Evolutionary conservation across 768 basidiomycete genomes (phyloP), one percentile per base, ranked within the genome.

Genomic region (Wakefieldia striispora): DNA sequence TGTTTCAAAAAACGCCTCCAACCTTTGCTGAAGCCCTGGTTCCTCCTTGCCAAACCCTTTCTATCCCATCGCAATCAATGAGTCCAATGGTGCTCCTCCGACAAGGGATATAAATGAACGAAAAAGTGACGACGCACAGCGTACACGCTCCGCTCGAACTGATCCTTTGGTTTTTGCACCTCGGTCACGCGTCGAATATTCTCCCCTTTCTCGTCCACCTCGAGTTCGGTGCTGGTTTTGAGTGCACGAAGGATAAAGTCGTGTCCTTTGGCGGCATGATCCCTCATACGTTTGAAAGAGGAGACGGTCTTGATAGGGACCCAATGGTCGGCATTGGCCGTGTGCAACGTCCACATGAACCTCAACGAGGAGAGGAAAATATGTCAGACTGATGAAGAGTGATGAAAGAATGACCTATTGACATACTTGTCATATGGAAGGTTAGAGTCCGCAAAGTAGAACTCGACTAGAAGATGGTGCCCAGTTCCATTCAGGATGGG

Each of bases 391-490:
- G 19, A 29, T 6, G 5, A 9, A 29, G 10, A 29, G 45, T 40
- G 39, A 14, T 29, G 34, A 0, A 11, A 14, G 3, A 17, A 38
- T 33, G 42, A 19, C 49, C 7, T 23, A 6, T 26, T 26, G 36
- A 24, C 77, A 23, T 60, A 87, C 87, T 83, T 88, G 77, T 93
- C 91, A 56, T 81, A 93, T 1, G 95, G 95, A 45, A 98, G 80
- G 70, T 97, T 97, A n/a, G 92, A 80, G 69, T 95, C 93, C 44
- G 89, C 89, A 70, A 98, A 94, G 75, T 97, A 97, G 70, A 97
- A 97, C 65, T 94, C 90, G 61, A 95, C 95, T 97, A 31, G 38
- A 44, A 39, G 33, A 26, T n/a, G n/a, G 2, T 11, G 33, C 4
- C 23, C 29, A 44, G 35, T 40, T 50, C 1, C 49, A 31, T 19